Conservation (phyloP, 2,329 filamentous ascomycete species). For the Venturia pyrina region DNA sequence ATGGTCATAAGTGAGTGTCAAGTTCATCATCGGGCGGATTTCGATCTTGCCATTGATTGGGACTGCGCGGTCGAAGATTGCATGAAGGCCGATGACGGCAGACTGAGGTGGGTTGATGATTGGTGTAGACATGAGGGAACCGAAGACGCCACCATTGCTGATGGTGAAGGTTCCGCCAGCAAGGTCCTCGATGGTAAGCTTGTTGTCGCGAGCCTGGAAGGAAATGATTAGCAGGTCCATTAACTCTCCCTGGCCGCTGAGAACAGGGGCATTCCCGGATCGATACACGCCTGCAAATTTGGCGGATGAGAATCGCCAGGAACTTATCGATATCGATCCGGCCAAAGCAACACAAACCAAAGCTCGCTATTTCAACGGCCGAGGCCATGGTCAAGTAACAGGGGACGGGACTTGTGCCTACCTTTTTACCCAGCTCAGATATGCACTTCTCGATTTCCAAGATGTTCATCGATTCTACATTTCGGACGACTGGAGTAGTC, state of each 20-base stretch:
- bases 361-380: too few species aligned
- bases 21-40: constrained; percentile 98
- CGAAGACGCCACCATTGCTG: constrained; percentile 94
- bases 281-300: neutral
- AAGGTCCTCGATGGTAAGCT: constrained; percentile 98
- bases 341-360: too few species aligned
- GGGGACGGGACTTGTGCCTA: constrained; percentile 27
- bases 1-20: constrained; percentile 96
- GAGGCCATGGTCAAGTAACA: neutral
- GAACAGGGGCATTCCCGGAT: too few species aligned
- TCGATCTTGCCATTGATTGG: constrained; percentile 90
- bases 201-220: constrained; percentile 74
- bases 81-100: constrained; percentile 43
- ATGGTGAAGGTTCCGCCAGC: constrained; percentile 97
- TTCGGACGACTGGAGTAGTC: constrained; percentile 91
- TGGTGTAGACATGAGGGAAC: constrained; percentile 92
- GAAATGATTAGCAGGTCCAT: neutral
- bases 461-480: constrained; percentile 80
- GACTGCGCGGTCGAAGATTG: constrained; percentile 89
- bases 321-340: too few species aligned
- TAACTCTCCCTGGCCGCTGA: too few species aligned
- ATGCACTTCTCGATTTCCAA: constrained; percentile 84
- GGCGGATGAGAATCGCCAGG: too few species aligned
- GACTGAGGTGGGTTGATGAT: constrained; percentile 95
- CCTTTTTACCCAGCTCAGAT: constrained; percentile 92